A percentile compares a stretch with the other conserved stretches of the same genome.
Evolutionary conservation across 108 stramenopile genomes (phyloP).

Genomic region (Fistulifera pelliculosa): DNA sequence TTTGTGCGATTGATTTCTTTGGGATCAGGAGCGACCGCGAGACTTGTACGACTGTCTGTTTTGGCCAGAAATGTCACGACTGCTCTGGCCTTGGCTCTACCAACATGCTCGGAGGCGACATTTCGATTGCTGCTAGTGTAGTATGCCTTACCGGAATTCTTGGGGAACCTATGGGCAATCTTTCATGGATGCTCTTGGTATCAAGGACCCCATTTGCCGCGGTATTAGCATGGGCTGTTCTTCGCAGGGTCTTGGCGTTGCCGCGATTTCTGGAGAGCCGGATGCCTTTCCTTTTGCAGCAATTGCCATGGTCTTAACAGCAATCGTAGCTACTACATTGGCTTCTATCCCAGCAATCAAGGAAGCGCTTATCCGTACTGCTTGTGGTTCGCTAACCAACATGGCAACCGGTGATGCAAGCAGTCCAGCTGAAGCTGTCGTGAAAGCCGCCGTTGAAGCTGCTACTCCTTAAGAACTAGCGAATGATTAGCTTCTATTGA

Average conservation of each 20-base stretch:
- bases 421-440: too few relatives aligned
- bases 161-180: constrained; percentile 83
- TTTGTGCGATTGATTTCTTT: constrained; percentile 49
- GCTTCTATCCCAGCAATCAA: constrained; percentile 58
- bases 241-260: constrained; percentile 90
- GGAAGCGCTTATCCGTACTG: constrained; percentile 40
- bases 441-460: too few relatives aligned
- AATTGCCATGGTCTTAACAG: constrained; percentile 89
- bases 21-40: constrained; percentile 20
- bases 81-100: constrained; percentile 86
- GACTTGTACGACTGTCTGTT: constrained; percentile 56
- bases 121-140: constrained; percentile 70
- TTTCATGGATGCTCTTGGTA: constrained; percentile 53
- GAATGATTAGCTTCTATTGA: too few relatives aligned
- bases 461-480: too few relatives aligned
- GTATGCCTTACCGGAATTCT: constrained; percentile 87
- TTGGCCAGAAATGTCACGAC: constrained; percentile 84
- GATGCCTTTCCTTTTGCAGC: constrained; percentile 94
- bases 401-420: too few relatives aligned
- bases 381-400: constrained; percentile 13
- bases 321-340: constrained; percentile 52
- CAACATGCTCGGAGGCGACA: constrained; percentile 71
- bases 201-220: constrained; percentile 78
- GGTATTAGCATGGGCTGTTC: constrained; percentile 84
- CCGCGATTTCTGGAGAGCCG: constrained; percentile 72